A percentile compares a stretch with the other conserved stretches of the same genome.
Conservation (phyloP, 2,329 filamentous ascomycete genomes). For the Colletotrichum orbiculare region DNA sequence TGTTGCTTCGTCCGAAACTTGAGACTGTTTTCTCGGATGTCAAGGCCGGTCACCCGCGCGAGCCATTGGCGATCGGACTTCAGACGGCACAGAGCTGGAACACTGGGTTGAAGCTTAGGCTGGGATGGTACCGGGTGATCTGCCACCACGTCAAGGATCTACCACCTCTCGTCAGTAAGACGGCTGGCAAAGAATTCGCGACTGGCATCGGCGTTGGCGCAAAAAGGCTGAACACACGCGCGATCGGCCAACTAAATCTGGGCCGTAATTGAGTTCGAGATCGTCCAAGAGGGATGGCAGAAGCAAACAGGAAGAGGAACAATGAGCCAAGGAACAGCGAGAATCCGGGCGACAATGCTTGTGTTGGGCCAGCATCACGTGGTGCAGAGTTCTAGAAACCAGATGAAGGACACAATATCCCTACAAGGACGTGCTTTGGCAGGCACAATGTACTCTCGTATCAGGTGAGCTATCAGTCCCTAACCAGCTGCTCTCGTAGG, state of each 20-base stretch:
- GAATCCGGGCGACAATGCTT: slow-evolving; percentile 7
- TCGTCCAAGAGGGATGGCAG: neutral
- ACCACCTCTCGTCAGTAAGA: no score
- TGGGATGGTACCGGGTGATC: slow-evolving; percentile 6
- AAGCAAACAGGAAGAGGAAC: no score
- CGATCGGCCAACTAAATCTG: neutral
- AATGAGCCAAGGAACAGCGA: slow-evolving; percentile 2
- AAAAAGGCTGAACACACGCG: neutral
- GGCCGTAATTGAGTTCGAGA: slow-evolving; percentile 16
- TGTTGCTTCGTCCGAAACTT: slow-evolving; percentile 25
- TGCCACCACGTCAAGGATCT: neutral
- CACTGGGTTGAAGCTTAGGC: slow-evolving; percentile 31
- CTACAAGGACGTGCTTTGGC: neutral
- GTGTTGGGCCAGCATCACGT: slow-evolving; percentile 10
- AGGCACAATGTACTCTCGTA: neutral
- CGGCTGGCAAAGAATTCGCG: neutral
- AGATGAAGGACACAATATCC: neutral
- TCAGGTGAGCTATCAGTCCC: neutral
- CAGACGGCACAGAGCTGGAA: slow-evolving; percentile 34
- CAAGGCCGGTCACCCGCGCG: slow-evolving; percentile 16
- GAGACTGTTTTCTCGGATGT: slow-evolving; percentile 22
- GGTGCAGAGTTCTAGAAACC: slow-evolving; percentile 8
- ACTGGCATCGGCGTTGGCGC: neutral
- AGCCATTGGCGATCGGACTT: slow-evolving; percentile 27
- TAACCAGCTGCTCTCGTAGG: neutral